Percentiles rank a stretch among this genome's conserved stretches.
phyloP scores from a whole-genome alignment of 768 basidiomycete genomes.

The Lactifluus subvellereus region DNA sequence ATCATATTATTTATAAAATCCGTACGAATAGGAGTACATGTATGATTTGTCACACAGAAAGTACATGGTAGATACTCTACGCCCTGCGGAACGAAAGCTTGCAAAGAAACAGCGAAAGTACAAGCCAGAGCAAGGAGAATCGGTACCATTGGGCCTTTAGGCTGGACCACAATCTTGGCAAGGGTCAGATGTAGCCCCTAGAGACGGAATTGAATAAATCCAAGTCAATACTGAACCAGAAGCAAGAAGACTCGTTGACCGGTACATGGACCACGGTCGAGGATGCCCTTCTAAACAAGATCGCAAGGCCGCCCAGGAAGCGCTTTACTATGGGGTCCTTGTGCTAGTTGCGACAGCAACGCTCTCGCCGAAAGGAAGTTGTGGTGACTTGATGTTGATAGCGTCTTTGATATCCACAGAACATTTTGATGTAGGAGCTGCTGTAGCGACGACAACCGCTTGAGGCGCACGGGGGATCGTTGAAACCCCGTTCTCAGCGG shows the following conservation, averaged over 20 bases:
- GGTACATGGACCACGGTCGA: conserved; percentile 6
- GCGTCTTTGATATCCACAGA: conserved; percentile 38
- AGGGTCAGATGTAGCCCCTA: conserved; percentile 22
- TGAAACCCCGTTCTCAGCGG: conserved; percentile 17
- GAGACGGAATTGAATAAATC: conserved; percentile 25
- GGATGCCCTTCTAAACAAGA: conserved; percentile 12
- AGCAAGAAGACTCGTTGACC: conserved; percentile 19
- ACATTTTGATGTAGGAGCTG: conserved; percentile 31
- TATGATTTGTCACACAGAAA: conserved; percentile 19
- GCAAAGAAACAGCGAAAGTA: conserved; percentile 16
- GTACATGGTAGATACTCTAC: conserved; percentile 22
- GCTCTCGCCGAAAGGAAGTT: conserved; percentile 57
- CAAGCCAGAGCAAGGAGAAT: conserved; percentile 20
- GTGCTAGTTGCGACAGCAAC: conserved; percentile 47
- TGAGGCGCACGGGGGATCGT: conserved; percentile 33
- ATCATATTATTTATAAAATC: conserved; percentile 24
- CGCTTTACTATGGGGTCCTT: conserved; percentile 27
- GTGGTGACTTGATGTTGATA: conserved; percentile 45
- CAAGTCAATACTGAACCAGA: conserved; percentile 23
- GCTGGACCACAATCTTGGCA: conserved; percentile 23
- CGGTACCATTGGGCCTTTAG: conserved; percentile 14
- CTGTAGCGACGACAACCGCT: conserved; percentile 33
- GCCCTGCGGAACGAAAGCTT: conserved; percentile 19
- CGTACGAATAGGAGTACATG: conserved; percentile 26
- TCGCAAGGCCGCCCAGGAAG: not conserved